Percentiles rank a stretch among this genome's conserved stretches.
These are phyloP conservation scores for Emergomyces pasteurianus DNA, from an alignment of 2,329 filamentous ascomycete genomes.

Conservation along the genomic window DNA sequence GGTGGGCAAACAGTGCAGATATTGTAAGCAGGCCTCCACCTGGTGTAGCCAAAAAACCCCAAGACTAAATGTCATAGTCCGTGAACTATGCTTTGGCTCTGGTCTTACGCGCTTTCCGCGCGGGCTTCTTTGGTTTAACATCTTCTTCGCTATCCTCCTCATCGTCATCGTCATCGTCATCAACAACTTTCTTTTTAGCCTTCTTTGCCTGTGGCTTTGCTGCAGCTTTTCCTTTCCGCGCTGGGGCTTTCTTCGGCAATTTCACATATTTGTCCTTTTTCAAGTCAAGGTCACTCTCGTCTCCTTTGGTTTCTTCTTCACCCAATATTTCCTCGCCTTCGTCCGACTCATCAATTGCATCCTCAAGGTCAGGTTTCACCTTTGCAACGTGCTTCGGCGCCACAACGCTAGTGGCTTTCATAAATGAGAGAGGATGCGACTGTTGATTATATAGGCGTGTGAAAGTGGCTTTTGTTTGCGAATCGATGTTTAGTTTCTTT, in stretches of 20 bases:
- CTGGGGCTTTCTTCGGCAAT: conserved; percentile 50
- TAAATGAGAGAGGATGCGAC: conserved; percentile 85
- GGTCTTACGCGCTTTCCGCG: conserved; percentile 6
- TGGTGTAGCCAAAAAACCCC: neutral
- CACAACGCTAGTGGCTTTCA: conserved; percentile 72
- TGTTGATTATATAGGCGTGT: conserved; percentile 81
- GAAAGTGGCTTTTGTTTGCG: conserved; percentile 78
- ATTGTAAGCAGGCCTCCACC: neutral
- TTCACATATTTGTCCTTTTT: conserved; percentile 97
- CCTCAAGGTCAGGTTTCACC: conserved; percentile 85
- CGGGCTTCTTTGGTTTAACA: conserved; percentile 42
- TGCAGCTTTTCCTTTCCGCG: conserved; percentile 30
- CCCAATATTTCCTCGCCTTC: conserved; percentile 52
- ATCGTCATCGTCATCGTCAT: conserved; percentile 21
- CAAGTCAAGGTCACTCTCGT: conserved; percentile 68
- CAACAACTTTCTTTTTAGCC: conserved; percentile 22
- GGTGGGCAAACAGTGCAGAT: neutral
- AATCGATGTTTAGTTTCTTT: conserved; percentile 62
- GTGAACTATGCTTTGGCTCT: conserved; percentile 4
- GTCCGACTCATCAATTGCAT: conserved; percentile 88
- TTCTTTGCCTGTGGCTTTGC: conserved; percentile 17
- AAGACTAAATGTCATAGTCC: neutral
- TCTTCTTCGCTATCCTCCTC: conserved; percentile 41
- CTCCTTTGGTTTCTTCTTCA: conserved; percentile 43
- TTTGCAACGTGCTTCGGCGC: conserved; percentile 58